Conservation (phyloP, 2,329 filamentous ascomycete genomes). For the Fusarium sp. region DNA sequence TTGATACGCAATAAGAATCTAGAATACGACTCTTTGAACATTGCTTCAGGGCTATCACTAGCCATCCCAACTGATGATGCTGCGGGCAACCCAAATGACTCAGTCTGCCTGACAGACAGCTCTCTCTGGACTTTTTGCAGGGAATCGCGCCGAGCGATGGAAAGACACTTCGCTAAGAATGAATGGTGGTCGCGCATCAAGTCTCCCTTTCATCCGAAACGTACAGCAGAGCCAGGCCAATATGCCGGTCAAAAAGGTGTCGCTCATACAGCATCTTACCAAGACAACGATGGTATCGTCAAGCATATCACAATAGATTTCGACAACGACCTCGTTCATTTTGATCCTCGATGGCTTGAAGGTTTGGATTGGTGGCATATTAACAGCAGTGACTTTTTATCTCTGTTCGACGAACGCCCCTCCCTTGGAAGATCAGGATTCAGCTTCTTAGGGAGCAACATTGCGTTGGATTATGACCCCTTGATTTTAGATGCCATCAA, state of each 20-base stretch:
- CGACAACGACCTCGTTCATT: slow-evolving; percentile 3
- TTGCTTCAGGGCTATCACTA: not conserved
- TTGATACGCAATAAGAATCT: not conserved
- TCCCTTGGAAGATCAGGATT: too few species aligned
- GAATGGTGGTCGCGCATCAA: slow-evolving; percentile 25
- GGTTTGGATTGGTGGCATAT: not conserved
- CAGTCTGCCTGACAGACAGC: slow-evolving; percentile 18
- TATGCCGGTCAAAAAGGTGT: not conserved
- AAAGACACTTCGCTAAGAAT: slow-evolving; percentile 6
- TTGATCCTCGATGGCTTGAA: not conserved
- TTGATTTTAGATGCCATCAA: not conserved
- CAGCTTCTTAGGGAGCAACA: slow-evolving; percentile 10
- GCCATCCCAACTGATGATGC: slow-evolving; percentile 5
- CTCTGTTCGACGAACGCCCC: not conserved
- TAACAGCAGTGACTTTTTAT: not conserved
- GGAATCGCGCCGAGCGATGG: slow-evolving; percentile 19
- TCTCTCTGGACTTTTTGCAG: slow-evolving; percentile 11
- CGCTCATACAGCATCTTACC: slow-evolving; percentile 13
- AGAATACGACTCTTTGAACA: not conserved
- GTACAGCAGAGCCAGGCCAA: not conserved
- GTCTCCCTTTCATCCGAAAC: not conserved
- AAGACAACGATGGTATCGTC: not conserved
- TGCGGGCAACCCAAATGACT: slow-evolving; percentile 10
- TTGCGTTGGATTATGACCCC: slow-evolving; percentile 20
- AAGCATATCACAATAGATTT: slow-evolving; percentile 15